These are phyloP conservation scores for Nicotiana knightiana DNA, from an alignment of 257 asterid species.

Conservation along the genomic window DNA sequence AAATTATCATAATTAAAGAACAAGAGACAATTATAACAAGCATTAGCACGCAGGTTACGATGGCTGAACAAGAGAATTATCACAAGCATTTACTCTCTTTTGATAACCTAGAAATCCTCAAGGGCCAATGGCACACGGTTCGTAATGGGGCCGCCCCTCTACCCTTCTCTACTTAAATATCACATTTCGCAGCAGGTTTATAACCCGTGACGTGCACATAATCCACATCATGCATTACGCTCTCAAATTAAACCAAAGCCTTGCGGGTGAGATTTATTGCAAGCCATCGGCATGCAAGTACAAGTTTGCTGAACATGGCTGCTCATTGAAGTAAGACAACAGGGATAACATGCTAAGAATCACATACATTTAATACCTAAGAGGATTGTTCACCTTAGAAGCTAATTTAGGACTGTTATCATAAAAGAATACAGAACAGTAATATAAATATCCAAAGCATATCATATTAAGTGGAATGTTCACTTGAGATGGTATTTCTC, in stretches of 20 bases:
- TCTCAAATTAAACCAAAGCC: no score
- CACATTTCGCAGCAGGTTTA: neutral
- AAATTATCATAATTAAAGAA: neutral
- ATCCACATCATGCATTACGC: neutral
- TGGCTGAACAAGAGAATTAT: neutral
- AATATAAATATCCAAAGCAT: neutral
- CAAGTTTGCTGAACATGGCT: neutral
- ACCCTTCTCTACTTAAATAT: neutral
- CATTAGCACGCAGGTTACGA: neutral
- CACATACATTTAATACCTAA: neutral
- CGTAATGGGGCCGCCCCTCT: neutral
- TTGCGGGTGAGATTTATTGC: neutral
- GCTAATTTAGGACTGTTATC: neutral
- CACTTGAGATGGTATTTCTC: neutral
- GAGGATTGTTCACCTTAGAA: neutral
- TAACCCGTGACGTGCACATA: neutral
- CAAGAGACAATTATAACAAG: neutral
- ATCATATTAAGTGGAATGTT: neutral
- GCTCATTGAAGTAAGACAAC: neutral
- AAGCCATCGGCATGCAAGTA: neutral
- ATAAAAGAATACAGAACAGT: neutral
- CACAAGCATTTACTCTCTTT: neutral
- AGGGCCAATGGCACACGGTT: neutral
- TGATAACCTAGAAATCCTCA: neutral
- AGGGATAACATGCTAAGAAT: neutral